Percentiles rank a stretch among this genome's conserved stretches.
Conservation (phyloP, 768 basidiomycete genomes). For the Lactarius sp. region DNA sequence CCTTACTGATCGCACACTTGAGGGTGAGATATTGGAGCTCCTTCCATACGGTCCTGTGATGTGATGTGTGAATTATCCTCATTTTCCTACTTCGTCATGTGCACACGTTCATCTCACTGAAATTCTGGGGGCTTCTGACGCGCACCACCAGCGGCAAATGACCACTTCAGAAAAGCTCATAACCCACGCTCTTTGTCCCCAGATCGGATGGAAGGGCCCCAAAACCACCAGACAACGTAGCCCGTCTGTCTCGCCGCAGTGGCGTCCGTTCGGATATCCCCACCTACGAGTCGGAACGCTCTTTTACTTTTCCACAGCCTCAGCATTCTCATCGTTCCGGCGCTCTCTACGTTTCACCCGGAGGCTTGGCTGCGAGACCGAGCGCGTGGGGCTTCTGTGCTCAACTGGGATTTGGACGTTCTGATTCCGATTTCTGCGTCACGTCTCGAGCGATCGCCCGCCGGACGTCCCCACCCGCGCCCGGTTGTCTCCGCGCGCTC, state of each 20-base stretch:
- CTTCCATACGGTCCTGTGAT: constrained; percentile 16
- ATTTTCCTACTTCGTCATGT: constrained; percentile 15
- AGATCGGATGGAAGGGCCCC: constrained; percentile 23
- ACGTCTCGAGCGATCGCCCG: constrained; percentile 1
- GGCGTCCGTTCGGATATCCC: constrained; percentile 10
- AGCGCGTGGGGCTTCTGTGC: constrained; percentile 1
- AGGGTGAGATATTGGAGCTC: not conserved
- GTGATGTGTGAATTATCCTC: constrained; percentile 13
- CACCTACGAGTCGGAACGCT: not conserved
- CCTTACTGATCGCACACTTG: not conserved
- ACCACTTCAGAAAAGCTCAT: constrained; percentile 13
- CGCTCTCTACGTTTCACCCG: constrained; percentile 16
- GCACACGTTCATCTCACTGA: constrained; percentile 12
- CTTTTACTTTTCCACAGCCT: not conserved
- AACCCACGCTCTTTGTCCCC: constrained; percentile 25
- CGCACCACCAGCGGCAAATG: constrained; percentile 14
- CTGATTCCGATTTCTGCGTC: not conserved
- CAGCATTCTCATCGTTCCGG: not conserved
- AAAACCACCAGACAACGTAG: constrained; percentile 2
- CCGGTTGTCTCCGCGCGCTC: not conserved
- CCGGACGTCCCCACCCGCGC: not conserved
- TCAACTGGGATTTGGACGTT: not conserved
- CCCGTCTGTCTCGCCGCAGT: constrained; percentile 1
- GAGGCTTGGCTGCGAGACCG: constrained; percentile 19
- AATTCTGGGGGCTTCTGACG: constrained; percentile 16